These are phyloP conservation scores for Podila verticillata DNA, from an alignment of 192 early-diverging fungal species.

Conservation along the genomic window DNA sequence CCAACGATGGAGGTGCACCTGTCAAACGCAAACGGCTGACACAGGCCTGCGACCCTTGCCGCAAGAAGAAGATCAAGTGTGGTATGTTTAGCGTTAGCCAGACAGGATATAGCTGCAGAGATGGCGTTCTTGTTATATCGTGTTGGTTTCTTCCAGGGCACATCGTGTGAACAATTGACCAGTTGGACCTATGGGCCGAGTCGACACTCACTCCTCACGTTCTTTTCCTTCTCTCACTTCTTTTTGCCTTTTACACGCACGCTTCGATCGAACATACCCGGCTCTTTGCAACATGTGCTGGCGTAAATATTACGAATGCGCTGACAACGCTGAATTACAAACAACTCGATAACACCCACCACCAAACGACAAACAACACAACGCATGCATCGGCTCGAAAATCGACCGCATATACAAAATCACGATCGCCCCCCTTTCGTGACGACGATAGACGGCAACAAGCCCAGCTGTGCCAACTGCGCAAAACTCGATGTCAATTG, in stretches of 20 bases:
- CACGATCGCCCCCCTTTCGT: too few species aligned
- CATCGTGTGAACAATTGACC: too few species aligned
- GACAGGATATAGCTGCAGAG: too few species aligned
- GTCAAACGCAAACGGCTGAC: slow-evolving; percentile 72
- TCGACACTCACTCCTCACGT: slow-evolving; percentile 3
- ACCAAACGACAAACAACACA: too few species aligned
- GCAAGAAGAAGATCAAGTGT: slow-evolving; percentile 76
- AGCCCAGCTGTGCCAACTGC: slow-evolving; percentile 86
- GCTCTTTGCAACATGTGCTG: too few species aligned
- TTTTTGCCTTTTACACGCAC: neutral
- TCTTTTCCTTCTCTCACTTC: neutral
- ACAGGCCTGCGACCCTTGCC: slow-evolving; percentile 78
- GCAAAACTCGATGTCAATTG: slow-evolving; percentile 71
- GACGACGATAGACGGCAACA: slow-evolving; percentile 68
- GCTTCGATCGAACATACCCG: neutral
- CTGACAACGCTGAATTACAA: too few species aligned
- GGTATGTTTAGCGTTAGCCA: slow-evolving; percentile 20
- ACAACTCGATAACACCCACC: too few species aligned
- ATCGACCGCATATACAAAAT: neutral
- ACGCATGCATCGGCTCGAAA: too few species aligned
- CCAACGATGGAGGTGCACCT: slow-evolving; percentile 13
- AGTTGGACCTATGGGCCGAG: too few species aligned
- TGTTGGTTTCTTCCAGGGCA: too few species aligned
- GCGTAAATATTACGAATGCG: too few species aligned
- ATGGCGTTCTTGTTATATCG: too few species aligned